Conservation (phyloP, 1,284 basidiomycete species). For the Veloporphyrellus conicus region DNA sequence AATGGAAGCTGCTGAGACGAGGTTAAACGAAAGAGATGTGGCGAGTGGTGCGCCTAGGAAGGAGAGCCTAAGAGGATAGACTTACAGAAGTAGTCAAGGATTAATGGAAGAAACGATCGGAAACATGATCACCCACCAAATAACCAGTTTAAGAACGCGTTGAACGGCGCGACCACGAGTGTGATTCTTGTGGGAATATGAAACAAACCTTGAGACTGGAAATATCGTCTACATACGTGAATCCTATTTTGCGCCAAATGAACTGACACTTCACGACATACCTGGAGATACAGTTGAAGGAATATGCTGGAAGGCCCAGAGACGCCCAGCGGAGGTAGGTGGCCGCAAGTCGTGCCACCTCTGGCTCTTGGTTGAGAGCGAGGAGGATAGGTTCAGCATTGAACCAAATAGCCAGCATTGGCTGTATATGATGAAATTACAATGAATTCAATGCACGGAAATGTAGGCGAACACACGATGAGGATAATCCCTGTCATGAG, state of each 20-base stretch:
- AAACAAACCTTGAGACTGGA: constrained; percentile 88
- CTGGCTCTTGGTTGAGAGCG: constrained; percentile 79
- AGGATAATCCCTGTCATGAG: constrained; percentile 62
- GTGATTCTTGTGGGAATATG: constrained; percentile 84
- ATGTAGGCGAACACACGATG: constrained; percentile 43
- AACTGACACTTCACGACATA: constrained; percentile 26
- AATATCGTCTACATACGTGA: constrained; percentile 60
- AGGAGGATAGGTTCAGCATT: constrained; percentile 81
- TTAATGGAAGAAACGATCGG: constrained; percentile 4
- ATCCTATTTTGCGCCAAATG: background rate
- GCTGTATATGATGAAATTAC: constrained; percentile 39
- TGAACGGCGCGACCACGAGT: constrained; percentile 81
- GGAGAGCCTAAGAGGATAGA: constrained; percentile 76
- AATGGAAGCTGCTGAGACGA: constrained; percentile 69
- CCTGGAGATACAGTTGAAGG: constrained; percentile 71
- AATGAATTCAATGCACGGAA: background rate
- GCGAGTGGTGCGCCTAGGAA: constrained; percentile 93
- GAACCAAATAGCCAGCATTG: constrained; percentile 71
- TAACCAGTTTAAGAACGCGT: constrained; percentile 80
- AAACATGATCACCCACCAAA: constrained; percentile 51
- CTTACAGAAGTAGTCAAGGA: constrained; percentile 46
- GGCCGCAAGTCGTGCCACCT: constrained; percentile 77
- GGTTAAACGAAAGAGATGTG: constrained; percentile 84
- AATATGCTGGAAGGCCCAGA: constrained; percentile 86
- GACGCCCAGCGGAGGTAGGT: constrained; percentile 76